phyloP scores from a whole-genome alignment of 2,329 filamentous ascomycete species.

The Zymoseptoria tritici region DNA sequence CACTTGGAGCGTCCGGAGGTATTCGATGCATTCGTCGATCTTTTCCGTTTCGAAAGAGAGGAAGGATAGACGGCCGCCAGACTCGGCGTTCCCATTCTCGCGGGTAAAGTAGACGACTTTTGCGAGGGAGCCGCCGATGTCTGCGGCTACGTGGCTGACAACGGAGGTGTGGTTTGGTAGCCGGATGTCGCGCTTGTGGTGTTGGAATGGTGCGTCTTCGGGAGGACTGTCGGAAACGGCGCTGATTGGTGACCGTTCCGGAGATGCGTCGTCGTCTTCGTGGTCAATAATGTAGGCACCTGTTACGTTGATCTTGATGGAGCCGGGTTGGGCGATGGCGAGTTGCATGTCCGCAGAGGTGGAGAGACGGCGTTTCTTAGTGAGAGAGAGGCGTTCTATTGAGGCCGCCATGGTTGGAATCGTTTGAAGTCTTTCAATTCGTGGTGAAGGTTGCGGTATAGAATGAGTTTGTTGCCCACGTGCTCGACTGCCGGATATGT shows the following conservation, averaged over 20 bases:
- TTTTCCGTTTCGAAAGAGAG: slow-evolving; percentile 92
- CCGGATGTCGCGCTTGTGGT: slow-evolving; percentile 88
- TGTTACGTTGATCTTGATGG: slow-evolving; percentile 91
- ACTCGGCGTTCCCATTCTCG: slow-evolving; percentile 54
- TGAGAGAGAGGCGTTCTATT: background rate
- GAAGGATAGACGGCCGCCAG: slow-evolving; percentile 88
- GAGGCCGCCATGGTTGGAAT: slow-evolving; percentile 2
- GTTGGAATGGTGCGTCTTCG: slow-evolving; percentile 49
- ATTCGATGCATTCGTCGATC: slow-evolving; percentile 88
- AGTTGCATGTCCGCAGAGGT: slow-evolving; percentile 39
- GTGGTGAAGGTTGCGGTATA: background rate
- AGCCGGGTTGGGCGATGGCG: slow-evolving; percentile 52
- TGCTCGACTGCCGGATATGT: background rate
- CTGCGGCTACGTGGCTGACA: slow-evolving; percentile 93
- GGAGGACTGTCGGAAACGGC: slow-evolving; percentile 31
- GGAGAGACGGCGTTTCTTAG: slow-evolving; percentile 22
- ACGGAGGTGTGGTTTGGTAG: slow-evolving; percentile 90
- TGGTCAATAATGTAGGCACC: slow-evolving; percentile 95
- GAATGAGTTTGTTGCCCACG: background rate
- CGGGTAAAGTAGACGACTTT: slow-evolving; percentile 97
- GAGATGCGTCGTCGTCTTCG: slow-evolving; percentile 40
- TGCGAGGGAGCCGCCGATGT: slow-evolving; percentile 93
- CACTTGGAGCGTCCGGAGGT: slow-evolving; percentile 76
- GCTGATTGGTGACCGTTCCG: slow-evolving; percentile 35
- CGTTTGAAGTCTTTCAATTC: background rate